Percentiles rank a stretch among this genome's conserved stretches.
Evolutionary conservation across 1,139 yeast genomes (phyloP).

Genomic region (Geotrichum reessii): DNA sequence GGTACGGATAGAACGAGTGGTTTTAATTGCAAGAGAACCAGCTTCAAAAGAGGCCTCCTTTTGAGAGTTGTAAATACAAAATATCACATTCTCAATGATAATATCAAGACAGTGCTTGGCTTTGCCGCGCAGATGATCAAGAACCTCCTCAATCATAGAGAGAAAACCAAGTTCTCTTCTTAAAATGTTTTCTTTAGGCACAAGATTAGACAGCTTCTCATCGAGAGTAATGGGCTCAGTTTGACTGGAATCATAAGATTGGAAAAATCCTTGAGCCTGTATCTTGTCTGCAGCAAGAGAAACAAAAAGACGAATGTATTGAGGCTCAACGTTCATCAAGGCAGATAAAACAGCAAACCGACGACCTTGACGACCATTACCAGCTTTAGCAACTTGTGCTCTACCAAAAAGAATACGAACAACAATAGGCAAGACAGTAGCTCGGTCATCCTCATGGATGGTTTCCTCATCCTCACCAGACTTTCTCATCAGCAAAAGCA

Average conservation of each 20-base stretch:
- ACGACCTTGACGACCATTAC: conserved; percentile 62
- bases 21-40: conserved; percentile 11
- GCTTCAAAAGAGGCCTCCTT: conserved; percentile 5
- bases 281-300: conserved; percentile 56
- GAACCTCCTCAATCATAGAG: conserved; percentile 58
- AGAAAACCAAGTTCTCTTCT: conserved; percentile 67
- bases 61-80: conserved; percentile 54
- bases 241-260: conserved; percentile 25
- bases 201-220: conserved; percentile 8
- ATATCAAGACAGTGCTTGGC: conserved; percentile 47
- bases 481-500: conserved; percentile 54
- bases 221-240: conserved; percentile 14
- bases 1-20: conserved; percentile 24
- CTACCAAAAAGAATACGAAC: conserved; percentile 81
- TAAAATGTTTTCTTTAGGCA: conserved; percentile 27
- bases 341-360: conserved; percentile 72
- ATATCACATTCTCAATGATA: conserved; percentile 56
- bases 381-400: conserved; percentile 47
- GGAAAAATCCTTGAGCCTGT: conserved; percentile 40
- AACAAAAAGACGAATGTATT: conserved; percentile 55
- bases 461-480: conserved; percentile 45
- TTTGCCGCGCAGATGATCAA: conserved; percentile 57
- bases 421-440: conserved; percentile 60
- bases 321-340: conserved; percentile 55
- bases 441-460: conserved; percentile 57